Percentiles rank a stretch among this genome's conserved stretches.
Conservation (phyloP, 176 grass and related monocot genomes). For the Triticum turgidum region DNA sequence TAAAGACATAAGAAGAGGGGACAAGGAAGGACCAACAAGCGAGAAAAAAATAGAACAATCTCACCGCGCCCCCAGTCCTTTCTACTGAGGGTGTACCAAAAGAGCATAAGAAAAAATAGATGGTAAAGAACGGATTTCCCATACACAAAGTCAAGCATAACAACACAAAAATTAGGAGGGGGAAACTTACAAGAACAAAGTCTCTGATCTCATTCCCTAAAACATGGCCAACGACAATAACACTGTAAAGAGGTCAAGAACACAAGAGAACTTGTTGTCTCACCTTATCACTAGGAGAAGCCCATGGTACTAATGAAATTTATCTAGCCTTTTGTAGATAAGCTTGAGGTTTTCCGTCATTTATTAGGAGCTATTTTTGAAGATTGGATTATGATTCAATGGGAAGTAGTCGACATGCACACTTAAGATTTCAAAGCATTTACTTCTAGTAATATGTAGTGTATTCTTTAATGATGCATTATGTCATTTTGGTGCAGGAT, state of each 20-base stretch:
- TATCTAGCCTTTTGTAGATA: neutral
- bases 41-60: neutral
- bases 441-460: too few species aligned
- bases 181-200: slow-evolving; percentile 19
- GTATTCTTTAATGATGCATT: too few species aligned
- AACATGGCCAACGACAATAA: slow-evolving; percentile 17
- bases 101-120: neutral
- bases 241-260: too few species aligned
- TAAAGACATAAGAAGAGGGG: neutral
- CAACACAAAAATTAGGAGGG: neutral
- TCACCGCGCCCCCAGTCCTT: neutral
- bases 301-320: slow-evolving; percentile 14
- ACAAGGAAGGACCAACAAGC: slow-evolving; percentile 3
- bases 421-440: too few species aligned
- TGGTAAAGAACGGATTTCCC: neutral
- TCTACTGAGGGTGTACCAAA: neutral
- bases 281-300: slow-evolving; percentile 37
- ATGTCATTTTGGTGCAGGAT: too few species aligned
- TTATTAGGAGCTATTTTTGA: neutral
- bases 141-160: neutral
- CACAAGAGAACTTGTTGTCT: slow-evolving; percentile 13
- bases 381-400: slow-evolving; percentile 22
- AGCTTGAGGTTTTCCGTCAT: neutral
- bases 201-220: neutral
- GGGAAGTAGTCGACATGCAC: neutral